A percentile compares a stretch with the other conserved stretches of the same genome.
These are phyloP conservation scores for Hibiscus tridactylites DNA, from an alignment of 345 rosid species.

Conservation along the genomic window DNA sequence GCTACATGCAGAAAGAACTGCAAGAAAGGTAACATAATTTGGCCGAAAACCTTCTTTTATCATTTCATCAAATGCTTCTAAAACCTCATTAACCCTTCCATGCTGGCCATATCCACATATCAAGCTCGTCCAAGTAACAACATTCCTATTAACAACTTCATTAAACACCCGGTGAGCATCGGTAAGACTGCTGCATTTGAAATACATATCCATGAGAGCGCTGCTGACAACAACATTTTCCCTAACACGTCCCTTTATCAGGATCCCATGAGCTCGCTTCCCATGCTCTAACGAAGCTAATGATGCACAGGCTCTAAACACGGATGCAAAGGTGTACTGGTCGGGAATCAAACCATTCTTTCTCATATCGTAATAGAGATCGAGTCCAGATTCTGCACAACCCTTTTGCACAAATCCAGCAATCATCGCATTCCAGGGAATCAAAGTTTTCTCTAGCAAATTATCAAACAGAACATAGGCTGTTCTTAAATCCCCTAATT, in stretches of 20 bases:
- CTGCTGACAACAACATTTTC: slow-evolving; percentile 52
- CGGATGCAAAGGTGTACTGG: slow-evolving; percentile 47
- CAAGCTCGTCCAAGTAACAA: slow-evolving; percentile 60
- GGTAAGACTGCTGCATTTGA: slow-evolving; percentile 49
- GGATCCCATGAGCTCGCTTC: slow-evolving; percentile 60
- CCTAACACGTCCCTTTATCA: slow-evolving; percentile 36
- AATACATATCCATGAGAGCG: slow-evolving; percentile 66
- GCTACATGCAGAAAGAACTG: slow-evolving; percentile 76
- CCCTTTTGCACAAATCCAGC: slow-evolving; percentile 55
- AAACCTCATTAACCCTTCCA: slow-evolving; percentile 45
- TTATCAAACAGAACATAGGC: slow-evolving; percentile 49
- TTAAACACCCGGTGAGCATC: slow-evolving; percentile 43
- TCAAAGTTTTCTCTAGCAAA: slow-evolving; percentile 37
- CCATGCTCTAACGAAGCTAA: slow-evolving; percentile 46
- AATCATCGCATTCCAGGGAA: slow-evolving; percentile 70
- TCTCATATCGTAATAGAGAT: slow-evolving; percentile 51
- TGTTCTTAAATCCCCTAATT: slow-evolving; percentile 30
- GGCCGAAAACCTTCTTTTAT: slow-evolving; percentile 37
- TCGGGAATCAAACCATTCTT: slow-evolving; percentile 38
- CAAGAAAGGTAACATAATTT: slow-evolving; percentile 54
- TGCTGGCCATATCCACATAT: slow-evolving; percentile 62
- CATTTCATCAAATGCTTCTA: slow-evolving; percentile 46
- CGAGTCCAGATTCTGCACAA: slow-evolving; percentile 38
- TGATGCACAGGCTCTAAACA: slow-evolving; percentile 64
- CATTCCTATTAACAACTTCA: slow-evolving; percentile 35